These are phyloP conservation scores for Tricladium varicosporioides DNA, from an alignment of 2,329 filamentous ascomycete genomes.

Conservation along the genomic window DNA sequence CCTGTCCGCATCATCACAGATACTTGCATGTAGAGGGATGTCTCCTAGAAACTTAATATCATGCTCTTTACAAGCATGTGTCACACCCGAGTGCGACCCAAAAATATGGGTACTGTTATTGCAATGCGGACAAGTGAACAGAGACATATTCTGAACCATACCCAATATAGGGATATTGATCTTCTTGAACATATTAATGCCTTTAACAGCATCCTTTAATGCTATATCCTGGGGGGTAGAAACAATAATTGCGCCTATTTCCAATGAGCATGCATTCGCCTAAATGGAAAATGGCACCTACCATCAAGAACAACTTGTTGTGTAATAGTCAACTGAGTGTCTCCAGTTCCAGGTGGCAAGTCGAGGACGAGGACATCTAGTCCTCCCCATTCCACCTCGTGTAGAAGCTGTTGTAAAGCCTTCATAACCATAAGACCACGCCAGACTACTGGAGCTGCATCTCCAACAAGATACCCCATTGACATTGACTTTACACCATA, in stretches of 20 bases:
- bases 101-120: conserved; percentile 73
- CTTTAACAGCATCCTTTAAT: conserved; percentile 86
- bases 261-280: conserved; percentile 8
- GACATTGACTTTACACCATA: conserved; percentile 99
- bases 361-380: conserved; percentile 89
- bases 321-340: conserved; percentile 94
- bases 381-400: conserved; percentile 91
- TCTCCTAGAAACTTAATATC: conserved; percentile 81
- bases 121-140: conserved; percentile 80
- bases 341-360: conserved; percentile 89
- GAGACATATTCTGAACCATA: conserved; percentile 88
- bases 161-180: conserved; percentile 74
- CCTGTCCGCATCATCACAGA: conserved; percentile 82
- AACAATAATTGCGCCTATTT: conserved; percentile 72
- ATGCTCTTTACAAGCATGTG: conserved; percentile 67
- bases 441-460: conserved; percentile 86
- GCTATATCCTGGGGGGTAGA: conserved; percentile 93
- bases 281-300: conserved; percentile 33
- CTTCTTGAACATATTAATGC: conserved; percentile 89
- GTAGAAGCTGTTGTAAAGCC: conserved; percentile 89
- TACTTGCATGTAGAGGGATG: conserved; percentile 80
- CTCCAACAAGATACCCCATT: conserved; percentile 88
- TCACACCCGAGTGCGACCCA: conserved; percentile 63
- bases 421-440: conserved; percentile 97
- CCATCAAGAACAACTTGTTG: conserved; percentile 91